Evolutionary conservation across 2,329 filamentous ascomycete species (phyloP).

Genomic region (Hypoxylon sp.): DNA sequence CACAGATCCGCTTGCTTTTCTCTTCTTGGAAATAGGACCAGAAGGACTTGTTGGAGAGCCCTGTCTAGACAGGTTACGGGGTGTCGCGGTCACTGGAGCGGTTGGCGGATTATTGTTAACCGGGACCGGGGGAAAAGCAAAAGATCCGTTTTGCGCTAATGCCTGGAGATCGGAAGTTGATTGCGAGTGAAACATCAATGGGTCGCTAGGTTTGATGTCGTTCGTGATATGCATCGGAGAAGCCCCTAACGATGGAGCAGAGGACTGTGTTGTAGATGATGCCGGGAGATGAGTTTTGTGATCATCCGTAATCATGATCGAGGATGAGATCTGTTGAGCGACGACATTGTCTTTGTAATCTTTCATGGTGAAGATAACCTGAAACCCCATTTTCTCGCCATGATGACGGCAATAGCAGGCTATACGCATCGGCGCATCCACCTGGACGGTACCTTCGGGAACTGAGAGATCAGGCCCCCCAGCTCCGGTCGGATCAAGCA

Average conservation of each 20-base stretch:
- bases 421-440: slow-evolving; percentile 93
- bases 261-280: slow-evolving; percentile 48
- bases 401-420: slow-evolving; percentile 98
- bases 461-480: slow-evolving; percentile 62
- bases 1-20: slow-evolving; percentile 79
- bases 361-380: slow-evolving; percentile 94
- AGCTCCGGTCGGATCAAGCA: slow-evolving; percentile 61
- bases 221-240: slow-evolving; percentile 32
- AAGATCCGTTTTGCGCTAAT: slow-evolving; percentile 66
- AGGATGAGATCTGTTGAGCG: slow-evolving; percentile 86
- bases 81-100: slow-evolving; percentile 60
- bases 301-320: slow-evolving; percentile 98
- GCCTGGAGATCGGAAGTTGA: slow-evolving; percentile 75
- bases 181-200: slow-evolving; percentile 67
- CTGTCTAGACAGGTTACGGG: slow-evolving; percentile 78
- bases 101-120: slow-evolving; percentile 57
- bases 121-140: slow-evolving; percentile 53
- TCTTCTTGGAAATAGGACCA: slow-evolving; percentile 81
- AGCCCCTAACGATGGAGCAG: slow-evolving; percentile 35
- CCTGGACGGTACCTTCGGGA: slow-evolving; percentile 76
- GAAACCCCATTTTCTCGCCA: slow-evolving; percentile 91
- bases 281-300: slow-evolving; percentile 84
- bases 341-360: slow-evolving; percentile 82
- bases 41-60: slow-evolving; percentile 76
- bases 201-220: slow-evolving; percentile 55